These are phyloP conservation scores for Pyrus communis DNA, from an alignment of 306 rosid genomes.

Conservation along the genomic window DNA sequence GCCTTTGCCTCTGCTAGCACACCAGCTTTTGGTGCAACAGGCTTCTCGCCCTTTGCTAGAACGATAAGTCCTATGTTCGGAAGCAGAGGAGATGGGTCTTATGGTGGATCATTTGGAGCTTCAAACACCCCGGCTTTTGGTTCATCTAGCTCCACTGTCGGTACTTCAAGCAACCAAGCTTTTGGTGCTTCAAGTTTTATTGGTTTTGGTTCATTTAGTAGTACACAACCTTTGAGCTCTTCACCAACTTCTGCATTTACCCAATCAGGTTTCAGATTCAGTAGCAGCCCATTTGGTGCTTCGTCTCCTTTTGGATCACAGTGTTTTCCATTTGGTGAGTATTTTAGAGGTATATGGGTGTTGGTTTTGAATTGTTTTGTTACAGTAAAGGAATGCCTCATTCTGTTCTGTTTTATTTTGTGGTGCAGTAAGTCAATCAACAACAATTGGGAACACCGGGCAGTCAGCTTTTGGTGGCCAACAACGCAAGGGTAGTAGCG, in stretches of 20 bases:
- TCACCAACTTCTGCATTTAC: constrained; percentile 55
- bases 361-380: neutral
- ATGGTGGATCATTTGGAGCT: constrained; percentile 64
- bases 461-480: constrained; percentile 54
- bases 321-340: constrained; percentile 76
- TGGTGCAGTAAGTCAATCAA: constrained; percentile 56
- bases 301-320: constrained; percentile 60
- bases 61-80: constrained; percentile 48
- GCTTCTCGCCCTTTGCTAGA: constrained; percentile 36
- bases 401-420: neutral
- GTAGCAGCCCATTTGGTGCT: neutral
- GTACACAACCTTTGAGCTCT: constrained; percentile 47
- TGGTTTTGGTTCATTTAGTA: constrained; percentile 68
- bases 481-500: constrained; percentile 78
- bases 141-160: constrained; percentile 28
- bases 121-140: constrained; percentile 41
- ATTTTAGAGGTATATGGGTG: neutral
- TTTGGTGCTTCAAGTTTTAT: constrained; percentile 34
- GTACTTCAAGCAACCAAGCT: constrained; percentile 33
- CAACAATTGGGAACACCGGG: constrained; percentile 53
- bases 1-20: constrained; percentile 35
- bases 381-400: neutral
- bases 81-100: constrained; percentile 51
- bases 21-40: constrained; percentile 42
- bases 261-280: constrained; percentile 38